A percentile compares a stretch with the other conserved stretches of the same genome.
Conservation (phyloP, 2,329 filamentous ascomycete species). For the Aquanectria penicillioides region DNA sequence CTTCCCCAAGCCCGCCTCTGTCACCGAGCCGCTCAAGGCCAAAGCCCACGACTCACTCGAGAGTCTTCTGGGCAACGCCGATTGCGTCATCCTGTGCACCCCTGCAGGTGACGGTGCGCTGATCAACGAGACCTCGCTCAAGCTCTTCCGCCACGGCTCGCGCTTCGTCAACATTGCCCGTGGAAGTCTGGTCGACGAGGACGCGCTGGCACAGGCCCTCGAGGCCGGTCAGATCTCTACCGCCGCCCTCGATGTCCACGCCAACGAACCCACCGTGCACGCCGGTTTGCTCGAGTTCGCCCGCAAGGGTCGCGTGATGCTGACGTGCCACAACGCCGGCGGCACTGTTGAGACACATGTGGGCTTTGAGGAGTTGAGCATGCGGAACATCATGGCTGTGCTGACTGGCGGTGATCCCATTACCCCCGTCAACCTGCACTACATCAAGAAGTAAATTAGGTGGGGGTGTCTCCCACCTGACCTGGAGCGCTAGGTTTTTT, state of each 20-base stretch:
- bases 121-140: conserved; percentile 59
- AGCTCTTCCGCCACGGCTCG: conserved; percentile 62
- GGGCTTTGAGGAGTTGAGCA: conserved; percentile 73
- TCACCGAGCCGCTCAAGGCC: conserved; percentile 56
- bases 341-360: conserved; percentile 72
- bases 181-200: conserved; percentile 72
- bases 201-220: conserved; percentile 68
- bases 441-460: conserved; percentile 46
- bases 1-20: conserved; percentile 53
- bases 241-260: conserved; percentile 73
- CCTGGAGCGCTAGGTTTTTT: background rate
- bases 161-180: conserved; percentile 74
- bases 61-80: conserved; percentile 60
- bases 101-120: conserved; percentile 59
- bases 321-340: conserved; percentile 75
- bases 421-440: conserved; percentile 71
- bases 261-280: conserved; percentile 66
- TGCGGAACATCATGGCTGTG: conserved; percentile 73
- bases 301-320: conserved; percentile 57
- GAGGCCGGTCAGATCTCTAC: conserved; percentile 59
- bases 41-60: conserved; percentile 62
- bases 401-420: conserved; percentile 60
- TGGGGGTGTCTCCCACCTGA: background rate
- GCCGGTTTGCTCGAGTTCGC: conserved; percentile 54
- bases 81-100: conserved; percentile 72